phyloP scores from a whole-genome alignment of 129 eudicot genomes.

The Calendula officinalis region DNA sequence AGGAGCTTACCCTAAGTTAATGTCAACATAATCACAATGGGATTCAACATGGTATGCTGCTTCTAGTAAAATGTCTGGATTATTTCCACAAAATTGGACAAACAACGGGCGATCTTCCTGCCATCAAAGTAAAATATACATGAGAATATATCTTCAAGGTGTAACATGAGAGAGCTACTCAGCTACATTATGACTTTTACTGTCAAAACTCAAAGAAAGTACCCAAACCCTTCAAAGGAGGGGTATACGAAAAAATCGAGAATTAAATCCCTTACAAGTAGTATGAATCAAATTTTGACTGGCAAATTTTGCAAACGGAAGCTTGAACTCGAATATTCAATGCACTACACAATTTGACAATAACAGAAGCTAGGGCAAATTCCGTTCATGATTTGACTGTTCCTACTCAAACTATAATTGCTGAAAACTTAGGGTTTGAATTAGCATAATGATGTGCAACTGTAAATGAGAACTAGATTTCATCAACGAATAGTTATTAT shows the following conservation, averaged over 20 bases:
- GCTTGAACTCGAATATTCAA: too few species aligned
- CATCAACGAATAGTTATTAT: conserved; percentile 9
- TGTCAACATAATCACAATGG: conserved; percentile 94
- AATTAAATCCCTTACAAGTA: neutral
- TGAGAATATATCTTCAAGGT: neutral
- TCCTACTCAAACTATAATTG: neutral
- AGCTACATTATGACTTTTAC: neutral
- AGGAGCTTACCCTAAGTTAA: conserved; percentile 73
- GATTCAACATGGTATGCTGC: conserved; percentile 90
- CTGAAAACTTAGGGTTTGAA: conserved; percentile 6
- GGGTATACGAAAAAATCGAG: too few species aligned
- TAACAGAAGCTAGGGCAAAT: neutral
- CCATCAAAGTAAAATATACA: conserved; percentile 21
- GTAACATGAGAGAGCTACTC: conserved; percentile 11
- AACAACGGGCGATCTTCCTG: conserved; percentile 98
- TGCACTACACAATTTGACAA: too few species aligned
- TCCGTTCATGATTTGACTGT: neutral
- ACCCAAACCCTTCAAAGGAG: too few species aligned
- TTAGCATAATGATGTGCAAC: neutral
- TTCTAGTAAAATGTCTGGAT: conserved; percentile 80
- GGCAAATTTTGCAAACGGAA: neutral
- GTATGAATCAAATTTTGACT: neutral
- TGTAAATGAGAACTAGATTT: neutral
- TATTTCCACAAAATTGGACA: conserved; percentile 94
- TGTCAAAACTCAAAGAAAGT: neutral